Evolutionary conservation across 768 basidiomycete genomes (phyloP).

Genomic region (Termitomyces sp.): DNA sequence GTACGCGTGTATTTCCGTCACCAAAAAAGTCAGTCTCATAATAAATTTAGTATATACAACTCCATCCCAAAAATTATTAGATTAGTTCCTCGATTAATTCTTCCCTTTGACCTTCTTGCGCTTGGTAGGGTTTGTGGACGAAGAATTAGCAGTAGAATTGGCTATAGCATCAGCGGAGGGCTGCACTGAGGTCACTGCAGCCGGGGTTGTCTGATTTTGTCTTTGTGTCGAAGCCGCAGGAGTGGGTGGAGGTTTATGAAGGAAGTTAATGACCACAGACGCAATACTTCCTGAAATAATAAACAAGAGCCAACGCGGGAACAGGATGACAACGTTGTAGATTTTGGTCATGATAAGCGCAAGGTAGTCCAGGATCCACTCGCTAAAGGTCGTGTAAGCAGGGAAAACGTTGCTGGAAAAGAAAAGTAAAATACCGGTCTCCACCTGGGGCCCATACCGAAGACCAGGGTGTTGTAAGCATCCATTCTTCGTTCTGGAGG

Average conservation of each 20-base stretch:
- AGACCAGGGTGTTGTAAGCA: constrained; percentile 63
- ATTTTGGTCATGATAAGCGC: constrained; percentile 44
- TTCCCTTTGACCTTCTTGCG: constrained; percentile 16
- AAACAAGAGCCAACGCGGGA: constrained; percentile 76
- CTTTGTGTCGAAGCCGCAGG: background rate
- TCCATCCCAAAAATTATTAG: background rate
- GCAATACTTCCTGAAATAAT: constrained; percentile 62
- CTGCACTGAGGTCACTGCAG: background rate
- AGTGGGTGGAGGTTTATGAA: constrained; percentile 41
- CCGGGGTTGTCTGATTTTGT: background rate
- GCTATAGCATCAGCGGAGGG: background rate
- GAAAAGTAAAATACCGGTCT: constrained; percentile 42
- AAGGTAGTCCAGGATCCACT: constrained; percentile 61
- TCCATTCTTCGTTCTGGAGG: constrained; percentile 63
- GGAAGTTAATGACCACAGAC: constrained; percentile 61
- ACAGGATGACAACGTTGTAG: constrained; percentile 48
- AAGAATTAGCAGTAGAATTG: constrained; percentile 6
- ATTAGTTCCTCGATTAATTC: background rate
- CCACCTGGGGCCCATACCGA: constrained; percentile 75
- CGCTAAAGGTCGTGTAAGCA: constrained; percentile 37
- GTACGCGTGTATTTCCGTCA: background rate
- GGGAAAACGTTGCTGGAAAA: background rate
- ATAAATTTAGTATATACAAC: background rate
- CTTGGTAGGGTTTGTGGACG: constrained; percentile 11
- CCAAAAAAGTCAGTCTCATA: background rate